These are phyloP conservation scores for Ascochyta viciae-villosae DNA, from an alignment of 2,329 filamentous ascomycete genomes.

Conservation along the genomic window DNA sequence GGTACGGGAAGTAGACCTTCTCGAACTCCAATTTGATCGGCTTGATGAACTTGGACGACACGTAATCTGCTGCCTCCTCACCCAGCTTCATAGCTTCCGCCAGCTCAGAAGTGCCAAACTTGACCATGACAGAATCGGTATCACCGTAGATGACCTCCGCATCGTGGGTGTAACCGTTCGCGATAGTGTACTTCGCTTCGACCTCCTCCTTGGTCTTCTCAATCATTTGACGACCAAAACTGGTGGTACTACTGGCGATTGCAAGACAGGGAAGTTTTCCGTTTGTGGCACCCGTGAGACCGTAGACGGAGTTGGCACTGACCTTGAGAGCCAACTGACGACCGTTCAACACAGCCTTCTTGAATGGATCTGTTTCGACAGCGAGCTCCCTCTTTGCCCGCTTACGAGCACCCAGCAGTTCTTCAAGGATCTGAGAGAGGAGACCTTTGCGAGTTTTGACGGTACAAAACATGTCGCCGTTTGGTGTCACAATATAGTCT, in stretches of 20 bases:
- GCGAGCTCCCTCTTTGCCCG: constrained; percentile 90
- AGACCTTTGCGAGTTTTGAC: constrained; percentile 88
- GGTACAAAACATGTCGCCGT: constrained; percentile 92
- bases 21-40: constrained; percentile 99
- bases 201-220: constrained; percentile 98
- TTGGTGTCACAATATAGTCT: constrained; percentile 96
- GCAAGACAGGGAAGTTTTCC: constrained; percentile 94
- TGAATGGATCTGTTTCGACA: constrained; percentile 91
- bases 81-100: constrained; percentile 91
- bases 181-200: constrained; percentile 85
- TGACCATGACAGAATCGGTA: constrained; percentile 99
- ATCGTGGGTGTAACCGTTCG: constrained; percentile 93
- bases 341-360: constrained; percentile 96
- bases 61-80: constrained; percentile 86
- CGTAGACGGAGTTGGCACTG: constrained; percentile 97
- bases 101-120: constrained; percentile 90
- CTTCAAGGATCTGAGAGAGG: constrained; percentile 93
- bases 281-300: constrained; percentile 92
- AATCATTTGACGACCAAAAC: constrained; percentile 98
- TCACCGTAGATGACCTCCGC: constrained; percentile 98
- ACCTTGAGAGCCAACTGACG: constrained; percentile 95
- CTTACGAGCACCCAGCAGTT: constrained; percentile 89
- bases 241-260: constrained; percentile 96
- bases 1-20: constrained; percentile 97
- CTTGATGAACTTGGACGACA: constrained; percentile 91